Conservation (phyloP, 441 rosid genomes). For the Adansonia rubrostipa region DNA sequence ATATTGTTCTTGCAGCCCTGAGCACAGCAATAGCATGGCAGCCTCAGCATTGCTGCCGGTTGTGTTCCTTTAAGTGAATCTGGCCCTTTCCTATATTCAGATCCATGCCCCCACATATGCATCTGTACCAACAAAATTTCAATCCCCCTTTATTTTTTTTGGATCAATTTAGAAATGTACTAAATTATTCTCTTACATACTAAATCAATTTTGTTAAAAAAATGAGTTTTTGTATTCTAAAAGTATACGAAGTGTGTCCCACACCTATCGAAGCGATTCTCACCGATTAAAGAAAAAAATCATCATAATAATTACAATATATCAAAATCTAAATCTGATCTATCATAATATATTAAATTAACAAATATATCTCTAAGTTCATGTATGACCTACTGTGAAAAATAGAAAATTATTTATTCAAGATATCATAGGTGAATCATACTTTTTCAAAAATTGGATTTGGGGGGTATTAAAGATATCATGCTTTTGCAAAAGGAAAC, state of each 20-base stretch:
- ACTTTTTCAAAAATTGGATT: neutral
- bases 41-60: conserved; percentile 74
- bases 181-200: neutral
- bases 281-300: too few species aligned
- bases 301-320: too few species aligned
- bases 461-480: neutral
- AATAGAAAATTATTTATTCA: neutral
- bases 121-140: conserved; percentile 46
- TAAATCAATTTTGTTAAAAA: too few species aligned
- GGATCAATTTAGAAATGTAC: neutral
- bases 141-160: conserved; percentile 11
- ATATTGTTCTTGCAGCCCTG: conserved; percentile 78
- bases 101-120: conserved; percentile 82
- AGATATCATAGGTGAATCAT: neutral
- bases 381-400: neutral
- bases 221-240: too few species aligned
- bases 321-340: too few species aligned
- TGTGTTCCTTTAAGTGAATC: conserved; percentile 74
- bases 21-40: conserved; percentile 74
- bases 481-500: conserved; percentile 6
- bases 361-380: neutral
- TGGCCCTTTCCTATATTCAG: conserved; percentile 66
- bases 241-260: too few species aligned
- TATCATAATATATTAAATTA: too few species aligned
- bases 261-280: too few species aligned